Conservation (phyloP, 176 grass and related monocot species). For the Triticum dicoccoides region DNA sequence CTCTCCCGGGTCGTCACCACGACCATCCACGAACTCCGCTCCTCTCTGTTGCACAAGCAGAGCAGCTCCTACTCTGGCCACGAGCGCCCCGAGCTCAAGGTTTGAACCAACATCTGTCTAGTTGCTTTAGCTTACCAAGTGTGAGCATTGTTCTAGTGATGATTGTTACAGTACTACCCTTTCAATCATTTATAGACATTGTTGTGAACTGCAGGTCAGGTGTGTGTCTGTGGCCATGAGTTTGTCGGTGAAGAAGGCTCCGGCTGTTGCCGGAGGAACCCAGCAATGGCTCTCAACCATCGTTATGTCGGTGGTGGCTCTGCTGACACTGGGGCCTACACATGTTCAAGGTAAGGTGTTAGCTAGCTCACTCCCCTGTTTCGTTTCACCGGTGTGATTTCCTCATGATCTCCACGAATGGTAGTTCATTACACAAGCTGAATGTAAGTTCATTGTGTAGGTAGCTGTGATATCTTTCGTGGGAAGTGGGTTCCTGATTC, state of each 20-base stretch:
- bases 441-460: slow-evolving; percentile 27
- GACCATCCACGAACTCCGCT: too few relatives aligned
- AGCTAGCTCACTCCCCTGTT: neutral
- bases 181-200: neutral
- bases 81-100: neutral
- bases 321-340: slow-evolving; percentile 38
- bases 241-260: slow-evolving; percentile 28
- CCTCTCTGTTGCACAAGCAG: neutral
- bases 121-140: neutral
- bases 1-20: neutral
- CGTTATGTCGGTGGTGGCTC: slow-evolving; percentile 26
- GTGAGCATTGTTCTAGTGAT: neutral
- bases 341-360: slow-evolving; percentile 19
- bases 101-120: neutral
- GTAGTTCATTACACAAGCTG: neutral
- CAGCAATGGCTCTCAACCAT: slow-evolving; percentile 42
- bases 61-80: neutral
- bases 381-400: neutral
- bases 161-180: neutral
- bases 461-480: slow-evolving; percentile 62
- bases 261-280: neutral
- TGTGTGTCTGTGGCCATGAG: neutral
- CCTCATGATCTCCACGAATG: too few relatives aligned
- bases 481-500: slow-evolving; percentile 77
- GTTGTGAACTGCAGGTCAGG: neutral